Conservation (phyloP, 208 protist genomes). For the Tetramitus jugosus region DNA sequence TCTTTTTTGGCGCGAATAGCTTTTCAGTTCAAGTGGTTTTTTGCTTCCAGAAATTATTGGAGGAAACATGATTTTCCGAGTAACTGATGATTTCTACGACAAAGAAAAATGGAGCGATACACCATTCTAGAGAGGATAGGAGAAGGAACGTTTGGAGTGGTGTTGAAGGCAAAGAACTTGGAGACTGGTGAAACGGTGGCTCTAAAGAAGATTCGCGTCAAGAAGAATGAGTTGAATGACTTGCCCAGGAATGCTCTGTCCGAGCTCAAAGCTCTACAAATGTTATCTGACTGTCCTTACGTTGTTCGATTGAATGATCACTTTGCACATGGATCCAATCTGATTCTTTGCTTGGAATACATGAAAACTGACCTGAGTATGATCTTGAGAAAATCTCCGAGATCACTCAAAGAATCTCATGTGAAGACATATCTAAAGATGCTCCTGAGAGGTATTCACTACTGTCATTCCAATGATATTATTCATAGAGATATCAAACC, state of each 20-base stretch:
- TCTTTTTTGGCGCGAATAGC: no score
- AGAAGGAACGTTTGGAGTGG: background rate
- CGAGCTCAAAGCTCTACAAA: background rate
- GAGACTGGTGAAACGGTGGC: no score
- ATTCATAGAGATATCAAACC: slow-evolving; percentile 22
- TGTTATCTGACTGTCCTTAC: background rate
- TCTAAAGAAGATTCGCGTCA: no score
- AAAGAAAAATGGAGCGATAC: slow-evolving; percentile 3
- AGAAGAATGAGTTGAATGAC: background rate
- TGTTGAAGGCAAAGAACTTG: slow-evolving; percentile 3
- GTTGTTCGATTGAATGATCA: background rate
- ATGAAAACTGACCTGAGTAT: slow-evolving; percentile 15
- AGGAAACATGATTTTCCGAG: no score
- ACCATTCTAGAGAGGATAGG: background rate
- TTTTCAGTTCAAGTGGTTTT: no score
- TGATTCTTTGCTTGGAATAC: background rate
- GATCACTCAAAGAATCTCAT: background rate
- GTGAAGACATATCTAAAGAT: background rate
- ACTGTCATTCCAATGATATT: slow-evolving; percentile 14
- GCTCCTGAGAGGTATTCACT: background rate
- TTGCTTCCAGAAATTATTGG: no score
- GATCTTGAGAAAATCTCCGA: background rate
- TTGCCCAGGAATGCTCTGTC: slow-evolving; percentile 1
- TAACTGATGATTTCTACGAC: no score
- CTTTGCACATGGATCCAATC: background rate